These are phyloP conservation scores for Botrytis tulipae DNA, from an alignment of 2,329 filamentous ascomycete species.

Conservation along the genomic window DNA sequence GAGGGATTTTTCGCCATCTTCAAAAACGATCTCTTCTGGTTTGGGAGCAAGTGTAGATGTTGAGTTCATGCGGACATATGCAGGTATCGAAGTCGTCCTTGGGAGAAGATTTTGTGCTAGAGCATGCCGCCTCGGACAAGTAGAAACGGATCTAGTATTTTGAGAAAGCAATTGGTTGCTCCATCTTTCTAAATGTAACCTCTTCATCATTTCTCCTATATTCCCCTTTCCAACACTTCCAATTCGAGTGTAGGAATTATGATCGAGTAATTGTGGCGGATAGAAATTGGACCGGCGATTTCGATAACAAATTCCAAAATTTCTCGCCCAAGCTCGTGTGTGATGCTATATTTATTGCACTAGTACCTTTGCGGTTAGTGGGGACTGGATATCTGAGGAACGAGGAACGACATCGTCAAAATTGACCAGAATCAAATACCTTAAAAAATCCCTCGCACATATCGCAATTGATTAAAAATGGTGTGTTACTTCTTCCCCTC, in stretches of 20 bases:
- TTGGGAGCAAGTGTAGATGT: conserved; percentile 19
- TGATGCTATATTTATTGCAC: conserved; percentile 9
- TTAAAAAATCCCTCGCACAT: conserved; percentile 20
- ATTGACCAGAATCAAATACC: conserved; percentile 4
- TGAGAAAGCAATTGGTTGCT: conserved; percentile 56
- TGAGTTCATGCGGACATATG: conserved; percentile 33
- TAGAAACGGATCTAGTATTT: conserved; percentile 43
- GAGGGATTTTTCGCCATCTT: conserved; percentile 28
- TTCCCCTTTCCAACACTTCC: conserved; percentile 24
- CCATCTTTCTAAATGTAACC: conserved; percentile 59
- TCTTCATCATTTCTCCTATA: conserved; percentile 50
- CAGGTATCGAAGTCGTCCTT: conserved; percentile 42
- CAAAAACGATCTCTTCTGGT: conserved; percentile 30
- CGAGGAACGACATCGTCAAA: conserved; percentile 12
- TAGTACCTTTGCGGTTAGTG: conserved; percentile 11
- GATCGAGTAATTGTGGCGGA: conserved; percentile 3
- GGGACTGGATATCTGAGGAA: not conserved
- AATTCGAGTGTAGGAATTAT: conserved; percentile 1
- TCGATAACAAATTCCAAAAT: conserved; percentile 22
- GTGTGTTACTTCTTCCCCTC: conserved; percentile 43
- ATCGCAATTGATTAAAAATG: conserved; percentile 51
- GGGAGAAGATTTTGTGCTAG: conserved; percentile 50
- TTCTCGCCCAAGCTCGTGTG: conserved; percentile 22
- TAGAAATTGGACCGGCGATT: conserved; percentile 9
- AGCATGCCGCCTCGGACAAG: conserved; percentile 49